A percentile compares a stretch with the other conserved stretches of the same genome.
Conservation (phyloP, 2,329 filamentous ascomycete species). For the Penicillium sp. region DNA sequence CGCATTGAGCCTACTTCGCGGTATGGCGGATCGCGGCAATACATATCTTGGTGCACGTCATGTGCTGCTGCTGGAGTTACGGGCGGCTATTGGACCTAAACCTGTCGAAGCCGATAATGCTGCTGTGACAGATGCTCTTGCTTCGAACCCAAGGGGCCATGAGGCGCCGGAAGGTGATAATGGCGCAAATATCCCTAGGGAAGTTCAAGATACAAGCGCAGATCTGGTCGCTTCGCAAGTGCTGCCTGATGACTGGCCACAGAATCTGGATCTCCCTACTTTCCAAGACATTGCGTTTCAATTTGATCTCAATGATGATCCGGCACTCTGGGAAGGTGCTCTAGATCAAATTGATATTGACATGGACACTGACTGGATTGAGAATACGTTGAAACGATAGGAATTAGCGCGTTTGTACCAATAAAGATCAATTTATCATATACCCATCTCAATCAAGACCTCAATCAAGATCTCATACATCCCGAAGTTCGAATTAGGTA, state of each 20-base stretch:
- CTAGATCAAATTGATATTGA: constrained; percentile 41
- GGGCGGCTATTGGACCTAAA: constrained; percentile 28
- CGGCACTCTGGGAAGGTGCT: constrained; percentile 43
- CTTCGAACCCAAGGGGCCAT: constrained; percentile 5
- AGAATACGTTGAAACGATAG: constrained; percentile 29
- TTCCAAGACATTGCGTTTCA: constrained; percentile 35
- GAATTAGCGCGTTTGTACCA: background rate
- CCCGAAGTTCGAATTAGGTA: no score
- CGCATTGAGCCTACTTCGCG: constrained; percentile 46
- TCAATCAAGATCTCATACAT: no score
- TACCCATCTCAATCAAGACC: no score
- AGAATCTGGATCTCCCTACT: constrained; percentile 21
- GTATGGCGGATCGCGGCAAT: constrained; percentile 54
- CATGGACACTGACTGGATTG: constrained; percentile 43
- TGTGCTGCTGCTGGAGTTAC: constrained; percentile 38
- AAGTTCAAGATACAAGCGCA: background rate
- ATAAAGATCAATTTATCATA: no score
- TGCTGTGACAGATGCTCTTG: background rate
- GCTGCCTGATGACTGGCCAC: constrained; percentile 18
- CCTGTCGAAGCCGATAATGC: constrained; percentile 2
- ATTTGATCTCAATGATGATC: constrained; percentile 38
- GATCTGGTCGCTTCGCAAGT: background rate
- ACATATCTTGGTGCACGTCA: constrained; percentile 46
- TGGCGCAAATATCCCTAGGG: constrained; percentile 4
- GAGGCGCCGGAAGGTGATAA: constrained; percentile 18